These are phyloP conservation scores for Noccaea caerulescens DNA, from an alignment of 345 rosid genomes.

Conservation along the genomic window DNA sequence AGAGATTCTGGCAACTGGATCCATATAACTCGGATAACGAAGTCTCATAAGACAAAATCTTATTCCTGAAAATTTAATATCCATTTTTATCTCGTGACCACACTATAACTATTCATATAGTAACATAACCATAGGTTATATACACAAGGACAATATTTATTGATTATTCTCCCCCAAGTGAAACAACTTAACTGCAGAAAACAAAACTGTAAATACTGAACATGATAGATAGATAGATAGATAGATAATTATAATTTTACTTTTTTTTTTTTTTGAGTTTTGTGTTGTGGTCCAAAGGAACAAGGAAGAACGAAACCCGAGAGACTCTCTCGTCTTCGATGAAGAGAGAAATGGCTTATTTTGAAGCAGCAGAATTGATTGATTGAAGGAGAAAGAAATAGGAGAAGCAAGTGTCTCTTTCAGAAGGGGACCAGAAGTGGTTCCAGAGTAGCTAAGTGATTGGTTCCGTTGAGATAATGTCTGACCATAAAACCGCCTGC, in stretches of 20 bases:
- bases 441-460: conserved; percentile 22
- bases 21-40: conserved; percentile 45
- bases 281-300: conserved; percentile 42
- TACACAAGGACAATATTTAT: conserved; percentile 28
- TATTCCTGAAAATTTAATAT: conserved; percentile 19
- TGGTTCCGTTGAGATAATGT: conserved; percentile 22
- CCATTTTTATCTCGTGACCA: conserved; percentile 40
- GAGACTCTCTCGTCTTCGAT: conserved; percentile 41
- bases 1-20: conserved; percentile 45
- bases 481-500: conserved; percentile 39
- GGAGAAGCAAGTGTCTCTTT: conserved; percentile 48
- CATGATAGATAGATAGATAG: not conserved
- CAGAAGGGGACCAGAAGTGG: conserved; percentile 41
- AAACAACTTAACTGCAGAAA: conserved; percentile 34
- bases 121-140: conserved; percentile 29
- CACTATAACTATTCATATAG: conserved; percentile 5
- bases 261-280: conserved; percentile 4
- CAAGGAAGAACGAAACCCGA: conserved; percentile 12
- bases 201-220: conserved; percentile 39
- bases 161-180: conserved; percentile 40
- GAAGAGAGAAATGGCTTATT: conserved; percentile 35
- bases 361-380: conserved; percentile 22
- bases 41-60: conserved; percentile 46
- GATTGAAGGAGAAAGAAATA: conserved; percentile 4
- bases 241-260: not conserved